Conservation (phyloP, 441 rosid genomes). For the Brassica balearica region DNA sequence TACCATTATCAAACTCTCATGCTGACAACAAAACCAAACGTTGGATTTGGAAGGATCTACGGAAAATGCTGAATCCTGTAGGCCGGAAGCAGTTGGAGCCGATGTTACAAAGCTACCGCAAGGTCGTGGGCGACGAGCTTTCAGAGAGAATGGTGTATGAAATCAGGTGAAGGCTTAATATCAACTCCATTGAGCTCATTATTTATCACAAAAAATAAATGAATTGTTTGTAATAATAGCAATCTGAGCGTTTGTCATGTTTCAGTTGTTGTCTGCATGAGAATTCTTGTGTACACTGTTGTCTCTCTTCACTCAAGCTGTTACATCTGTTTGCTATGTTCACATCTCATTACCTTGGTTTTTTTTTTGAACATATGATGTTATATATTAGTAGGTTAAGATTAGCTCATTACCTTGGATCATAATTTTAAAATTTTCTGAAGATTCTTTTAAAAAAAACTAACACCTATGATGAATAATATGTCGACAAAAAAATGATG, state of each 20-base stretch:
- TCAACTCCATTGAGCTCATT: constrained; percentile 24
- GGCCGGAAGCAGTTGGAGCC: constrained; percentile 55
- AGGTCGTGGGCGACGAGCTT: constrained; percentile 66
- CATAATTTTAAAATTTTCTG: background rate
- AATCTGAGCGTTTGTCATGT: constrained; percentile 1
- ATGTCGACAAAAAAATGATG: background rate
- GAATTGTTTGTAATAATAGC: constrained; percentile 11
- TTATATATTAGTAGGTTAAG: too few species aligned
- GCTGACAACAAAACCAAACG: constrained; percentile 27
- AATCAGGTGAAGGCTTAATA: constrained; percentile 46
- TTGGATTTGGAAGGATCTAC: constrained; percentile 61
- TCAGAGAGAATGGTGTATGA: constrained; percentile 69
- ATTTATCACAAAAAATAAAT: constrained; percentile 14
- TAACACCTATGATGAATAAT: background rate
- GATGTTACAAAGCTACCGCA: constrained; percentile 59
- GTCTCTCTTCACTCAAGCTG: constrained; percentile 4
- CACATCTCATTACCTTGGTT: constrained; percentile 4
- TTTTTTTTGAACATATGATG: too few species aligned
- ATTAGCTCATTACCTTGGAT: constrained; percentile 4
- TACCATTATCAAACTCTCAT: constrained; percentile 10
- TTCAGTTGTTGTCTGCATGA: constrained; percentile 23
- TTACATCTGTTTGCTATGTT: constrained; percentile 15
- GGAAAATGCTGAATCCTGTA: constrained; percentile 41
- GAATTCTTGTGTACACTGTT: constrained; percentile 8
- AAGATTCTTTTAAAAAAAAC: background rate